Percentiles rank a stretch among this genome's conserved stretches.
These are phyloP conservation scores for Hypocrella siamensis DNA, from an alignment of 2,329 filamentous ascomycete genomes.

Conservation along the genomic window DNA sequence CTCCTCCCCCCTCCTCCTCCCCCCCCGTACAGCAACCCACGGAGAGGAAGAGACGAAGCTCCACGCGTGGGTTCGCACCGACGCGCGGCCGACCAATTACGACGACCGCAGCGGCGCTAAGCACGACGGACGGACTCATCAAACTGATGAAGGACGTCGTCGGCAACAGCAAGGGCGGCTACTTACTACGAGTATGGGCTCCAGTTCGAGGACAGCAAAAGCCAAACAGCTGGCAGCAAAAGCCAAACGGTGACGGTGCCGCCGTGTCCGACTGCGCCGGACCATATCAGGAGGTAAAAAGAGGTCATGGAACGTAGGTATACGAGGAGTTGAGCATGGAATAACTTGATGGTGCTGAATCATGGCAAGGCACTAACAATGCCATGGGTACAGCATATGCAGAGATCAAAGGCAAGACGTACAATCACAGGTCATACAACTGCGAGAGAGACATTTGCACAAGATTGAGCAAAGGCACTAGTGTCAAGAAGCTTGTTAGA, in stretches of 20 bases:
- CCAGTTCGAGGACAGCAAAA: background rate
- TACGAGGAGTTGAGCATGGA: background rate
- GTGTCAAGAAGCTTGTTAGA: no score
- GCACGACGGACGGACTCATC: background rate
- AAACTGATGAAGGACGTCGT: background rate
- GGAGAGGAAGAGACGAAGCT: background rate
- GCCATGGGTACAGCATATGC: background rate
- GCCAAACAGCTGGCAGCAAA: background rate
- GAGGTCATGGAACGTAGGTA: background rate
- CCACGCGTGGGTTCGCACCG: background rate
- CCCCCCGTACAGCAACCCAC: no score
- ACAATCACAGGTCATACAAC: background rate
- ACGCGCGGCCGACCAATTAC: background rate
- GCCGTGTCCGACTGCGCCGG: background rate
- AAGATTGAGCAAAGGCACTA: background rate
- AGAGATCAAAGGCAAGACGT: background rate
- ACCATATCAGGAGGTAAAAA: background rate
- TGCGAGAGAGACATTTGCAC: background rate
- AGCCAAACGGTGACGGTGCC: background rate
- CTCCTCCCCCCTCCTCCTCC: no score
- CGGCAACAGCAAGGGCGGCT: background rate
- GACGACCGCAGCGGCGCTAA: background rate
- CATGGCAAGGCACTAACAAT: background rate
- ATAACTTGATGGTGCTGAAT: background rate
- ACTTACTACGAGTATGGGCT: background rate